Conservation (phyloP, 371 early-diverging fungal genomes). For the Mortierella sp. region DNA sequence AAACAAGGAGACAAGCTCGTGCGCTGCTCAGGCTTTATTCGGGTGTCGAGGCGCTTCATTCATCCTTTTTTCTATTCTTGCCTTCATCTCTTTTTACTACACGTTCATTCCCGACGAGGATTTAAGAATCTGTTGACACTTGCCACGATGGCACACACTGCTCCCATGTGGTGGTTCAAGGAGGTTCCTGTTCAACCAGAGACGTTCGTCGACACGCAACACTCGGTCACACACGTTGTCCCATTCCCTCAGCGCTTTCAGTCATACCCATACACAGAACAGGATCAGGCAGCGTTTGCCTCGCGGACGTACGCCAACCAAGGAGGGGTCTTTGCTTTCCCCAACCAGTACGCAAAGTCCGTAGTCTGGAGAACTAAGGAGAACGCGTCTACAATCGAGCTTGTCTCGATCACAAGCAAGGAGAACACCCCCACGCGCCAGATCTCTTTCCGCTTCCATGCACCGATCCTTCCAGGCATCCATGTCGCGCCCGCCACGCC, state of each 20-base stretch:
- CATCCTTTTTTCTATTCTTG: too few relatives aligned
- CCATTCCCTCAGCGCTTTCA: constrained; percentile 19
- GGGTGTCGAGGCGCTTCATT: too few relatives aligned
- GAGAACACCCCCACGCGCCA: constrained; percentile 38
- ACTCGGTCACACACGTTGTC: constrained; percentile 22
- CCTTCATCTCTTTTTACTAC: too few relatives aligned
- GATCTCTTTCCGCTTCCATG: constrained; percentile 41
- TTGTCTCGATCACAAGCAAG: constrained; percentile 39
- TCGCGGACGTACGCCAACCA: constrained; percentile 22
- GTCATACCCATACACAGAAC: background rate
- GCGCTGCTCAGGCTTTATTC: too few relatives aligned
- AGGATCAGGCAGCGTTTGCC: background rate
- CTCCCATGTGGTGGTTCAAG: constrained; percentile 54
- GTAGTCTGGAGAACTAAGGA: constrained; percentile 47
- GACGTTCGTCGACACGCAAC: constrained; percentile 32
- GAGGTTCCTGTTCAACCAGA: constrained; percentile 49
- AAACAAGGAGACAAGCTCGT: too few relatives aligned
- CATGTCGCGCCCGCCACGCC: constrained; percentile 30
- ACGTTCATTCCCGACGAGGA: too few relatives aligned
- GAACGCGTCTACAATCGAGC: constrained; percentile 37
- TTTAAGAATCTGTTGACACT: background rate
- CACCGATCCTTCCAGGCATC: constrained; percentile 42
- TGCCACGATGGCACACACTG: constrained; percentile 21
- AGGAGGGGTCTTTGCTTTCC: constrained; percentile 40
- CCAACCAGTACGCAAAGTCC: constrained; percentile 37